Percentiles rank a stretch among this genome's conserved stretches.
Evolutionary conservation across 495 filamentous ascomycete genomes (phyloP).

Genomic region (Hypoxylon cercidicola): DNA sequence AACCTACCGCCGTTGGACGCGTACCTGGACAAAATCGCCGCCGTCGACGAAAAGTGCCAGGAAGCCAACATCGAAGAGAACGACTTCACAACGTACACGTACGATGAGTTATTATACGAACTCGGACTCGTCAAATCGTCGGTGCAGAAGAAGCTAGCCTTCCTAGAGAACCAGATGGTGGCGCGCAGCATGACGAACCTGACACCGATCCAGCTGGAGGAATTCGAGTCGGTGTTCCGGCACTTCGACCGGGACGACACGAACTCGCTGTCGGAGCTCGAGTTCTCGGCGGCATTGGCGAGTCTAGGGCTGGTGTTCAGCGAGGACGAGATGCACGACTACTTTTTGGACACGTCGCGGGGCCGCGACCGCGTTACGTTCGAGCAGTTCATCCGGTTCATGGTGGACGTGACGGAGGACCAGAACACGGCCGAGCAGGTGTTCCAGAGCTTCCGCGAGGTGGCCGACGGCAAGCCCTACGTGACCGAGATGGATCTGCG

Average conservation of each 20-base stretch:
- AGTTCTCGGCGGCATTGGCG: constrained; percentile 94
- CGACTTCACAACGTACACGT: constrained; percentile 97
- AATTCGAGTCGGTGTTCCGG: constrained; percentile 96
- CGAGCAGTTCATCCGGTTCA: constrained; percentile 98
- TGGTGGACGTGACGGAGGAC: constrained; percentile 98
- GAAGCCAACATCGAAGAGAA: constrained; percentile 99
- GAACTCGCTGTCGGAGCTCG: constrained; percentile 91
- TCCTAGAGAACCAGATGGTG: constrained; percentile 96
- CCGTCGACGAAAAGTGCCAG: constrained; percentile 84
- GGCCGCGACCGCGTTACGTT: constrained; percentile 84
- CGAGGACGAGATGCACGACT: constrained; percentile 94
- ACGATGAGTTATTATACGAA: constrained; percentile 96
- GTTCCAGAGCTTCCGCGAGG: constrained; percentile 94
- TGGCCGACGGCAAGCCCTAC: constrained; percentile 98
- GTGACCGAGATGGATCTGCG: constrained; percentile 97
- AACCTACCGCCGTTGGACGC: constrained; percentile 88
- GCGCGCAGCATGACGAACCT: constrained; percentile 98
- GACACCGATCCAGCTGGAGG: constrained; percentile 96
- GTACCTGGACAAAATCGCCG: constrained; percentile 84
- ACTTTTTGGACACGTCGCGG: constrained; percentile 82
- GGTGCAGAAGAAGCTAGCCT: constrained; percentile 93
- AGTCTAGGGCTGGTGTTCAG: constrained; percentile 94
- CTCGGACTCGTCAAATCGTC: constrained; percentile 87
- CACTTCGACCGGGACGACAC: constrained; percentile 96
- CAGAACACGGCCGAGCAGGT: constrained; percentile 99